Percentiles rank a stretch among this genome's conserved stretches.
phyloP scores from a whole-genome alignment of 2,329 filamentous ascomycete species.

The Monilinia laxa region DNA sequence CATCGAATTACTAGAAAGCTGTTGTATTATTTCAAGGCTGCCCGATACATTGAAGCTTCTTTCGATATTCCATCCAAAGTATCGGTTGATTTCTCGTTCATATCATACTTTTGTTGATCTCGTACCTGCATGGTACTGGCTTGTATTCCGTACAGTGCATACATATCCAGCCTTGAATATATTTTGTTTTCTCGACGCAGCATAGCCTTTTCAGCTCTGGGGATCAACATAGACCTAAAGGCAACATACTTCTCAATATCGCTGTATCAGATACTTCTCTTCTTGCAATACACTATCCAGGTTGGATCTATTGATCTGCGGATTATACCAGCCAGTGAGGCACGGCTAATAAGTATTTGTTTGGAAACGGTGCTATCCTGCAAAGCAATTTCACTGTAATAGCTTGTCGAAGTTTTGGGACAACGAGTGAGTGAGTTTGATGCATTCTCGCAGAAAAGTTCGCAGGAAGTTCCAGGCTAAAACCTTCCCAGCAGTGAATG shows the following conservation, averaged over 20 bases:
- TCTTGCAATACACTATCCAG: not conserved
- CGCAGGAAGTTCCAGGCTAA: not conserved
- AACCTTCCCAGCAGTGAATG: not conserved
- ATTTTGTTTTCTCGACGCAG: not conserved
- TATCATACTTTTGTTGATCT: not conserved
- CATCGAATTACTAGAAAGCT: not conserved
- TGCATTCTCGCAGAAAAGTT: not conserved
- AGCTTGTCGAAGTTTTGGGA: not conserved
- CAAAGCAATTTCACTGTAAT: not conserved
- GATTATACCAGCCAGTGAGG: not conserved
- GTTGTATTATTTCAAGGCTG: not conserved
- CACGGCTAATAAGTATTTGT: not conserved
- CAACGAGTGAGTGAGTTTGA: not conserved
- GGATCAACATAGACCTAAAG: not conserved
- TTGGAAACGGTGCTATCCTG: not conserved
- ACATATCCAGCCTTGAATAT: not conserved
- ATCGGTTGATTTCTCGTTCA: not conserved
- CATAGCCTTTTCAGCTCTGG: not conserved
- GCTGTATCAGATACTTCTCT: not conserved
- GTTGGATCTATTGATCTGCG: not conserved
- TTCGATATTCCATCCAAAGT: not conserved
- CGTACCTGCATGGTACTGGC: slow-evolving; percentile 5
- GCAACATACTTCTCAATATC: not conserved
- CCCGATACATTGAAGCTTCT: not conserved
- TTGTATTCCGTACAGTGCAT: not conserved